Conservation (phyloP, 2,329 filamentous ascomycete genomes). For the Helotiales sp. region DNA sequence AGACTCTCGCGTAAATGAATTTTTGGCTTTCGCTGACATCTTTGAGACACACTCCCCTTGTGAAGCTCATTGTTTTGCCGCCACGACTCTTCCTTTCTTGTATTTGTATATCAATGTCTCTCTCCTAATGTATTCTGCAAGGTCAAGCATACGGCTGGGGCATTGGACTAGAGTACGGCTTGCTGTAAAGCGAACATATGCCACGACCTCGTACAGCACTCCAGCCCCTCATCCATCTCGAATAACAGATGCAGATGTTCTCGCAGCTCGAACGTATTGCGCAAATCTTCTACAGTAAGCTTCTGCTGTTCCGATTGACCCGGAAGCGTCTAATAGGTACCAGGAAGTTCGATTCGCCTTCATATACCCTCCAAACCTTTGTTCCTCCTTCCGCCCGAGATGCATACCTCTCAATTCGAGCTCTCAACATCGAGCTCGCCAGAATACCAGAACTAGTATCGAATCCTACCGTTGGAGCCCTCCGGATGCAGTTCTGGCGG, state of each 20-base stretch:
- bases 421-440: slow-evolving; percentile 91
- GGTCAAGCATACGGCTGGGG: slow-evolving; percentile 35
- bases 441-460: slow-evolving; percentile 89
- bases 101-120: slow-evolving; percentile 28
- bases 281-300: slow-evolving; percentile 43
- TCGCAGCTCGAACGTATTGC: slow-evolving; percentile 43
- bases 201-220: slow-evolving; percentile 42
- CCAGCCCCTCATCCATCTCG: slow-evolving; percentile 40
- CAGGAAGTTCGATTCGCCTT: slow-evolving; percentile 87
- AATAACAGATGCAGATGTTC: slow-evolving; percentile 43
- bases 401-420: slow-evolving; percentile 87
- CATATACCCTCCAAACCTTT: slow-evolving; percentile 84
- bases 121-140: slow-evolving; percentile 36
- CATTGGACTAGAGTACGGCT: slow-evolving; percentile 20
- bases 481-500: slow-evolving; percentile 95
- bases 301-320: not conserved
- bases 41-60: slow-evolving; percentile 1
- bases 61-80: not conserved
- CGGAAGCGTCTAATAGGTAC: slow-evolving; percentile 23
- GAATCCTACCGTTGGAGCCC: slow-evolving; percentile 80
- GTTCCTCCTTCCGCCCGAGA: slow-evolving; percentile 75
- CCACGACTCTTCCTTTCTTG: slow-evolving; percentile 7
- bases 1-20: slow-evolving; percentile 27
- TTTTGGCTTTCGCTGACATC: slow-evolving; percentile 18
- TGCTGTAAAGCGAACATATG: slow-evolving; percentile 36